These are phyloP conservation scores for Clitoria ternatea DNA, from an alignment of 306 rosid genomes.

Conservation along the genomic window DNA sequence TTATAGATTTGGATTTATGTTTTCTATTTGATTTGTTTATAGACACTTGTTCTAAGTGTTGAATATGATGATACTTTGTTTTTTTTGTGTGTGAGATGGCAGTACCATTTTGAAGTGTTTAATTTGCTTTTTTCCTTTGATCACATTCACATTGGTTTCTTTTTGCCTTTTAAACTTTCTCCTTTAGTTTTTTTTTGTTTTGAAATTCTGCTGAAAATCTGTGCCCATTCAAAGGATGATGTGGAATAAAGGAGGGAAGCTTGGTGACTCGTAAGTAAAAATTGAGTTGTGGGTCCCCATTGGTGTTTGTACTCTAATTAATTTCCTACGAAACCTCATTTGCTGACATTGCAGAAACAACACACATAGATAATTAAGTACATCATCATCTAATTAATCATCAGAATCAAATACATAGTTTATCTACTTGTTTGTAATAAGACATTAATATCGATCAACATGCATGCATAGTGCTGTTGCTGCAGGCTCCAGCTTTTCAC, in stretches of 20 bases:
- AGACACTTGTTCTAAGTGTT: no score
- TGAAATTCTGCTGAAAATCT: slow-evolving; percentile 63
- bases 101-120: no score
- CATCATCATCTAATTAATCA: neutral
- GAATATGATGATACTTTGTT: no score
- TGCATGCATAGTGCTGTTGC: slow-evolving; percentile 35
- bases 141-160: slow-evolving; percentile 27
- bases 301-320: slow-evolving; percentile 19
- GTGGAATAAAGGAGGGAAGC: slow-evolving; percentile 43
- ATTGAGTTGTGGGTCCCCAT: slow-evolving; percentile 32
- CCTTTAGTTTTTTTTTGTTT: slow-evolving; percentile 53
- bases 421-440: neutral
- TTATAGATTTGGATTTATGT: no score
- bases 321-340: neutral
- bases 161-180: slow-evolving; percentile 38
- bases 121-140: no score
- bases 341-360: neutral
- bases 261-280: slow-evolving; percentile 25
- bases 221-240: slow-evolving; percentile 67
- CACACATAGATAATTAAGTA: neutral
- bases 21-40: no score
- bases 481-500: slow-evolving; percentile 44
- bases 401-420: slow-evolving; percentile 24
- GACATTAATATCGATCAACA: slow-evolving; percentile 17
- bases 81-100: no score